phyloP scores from a whole-genome alignment of 441 rosid genomes.

The Viola pubescens region DNA sequence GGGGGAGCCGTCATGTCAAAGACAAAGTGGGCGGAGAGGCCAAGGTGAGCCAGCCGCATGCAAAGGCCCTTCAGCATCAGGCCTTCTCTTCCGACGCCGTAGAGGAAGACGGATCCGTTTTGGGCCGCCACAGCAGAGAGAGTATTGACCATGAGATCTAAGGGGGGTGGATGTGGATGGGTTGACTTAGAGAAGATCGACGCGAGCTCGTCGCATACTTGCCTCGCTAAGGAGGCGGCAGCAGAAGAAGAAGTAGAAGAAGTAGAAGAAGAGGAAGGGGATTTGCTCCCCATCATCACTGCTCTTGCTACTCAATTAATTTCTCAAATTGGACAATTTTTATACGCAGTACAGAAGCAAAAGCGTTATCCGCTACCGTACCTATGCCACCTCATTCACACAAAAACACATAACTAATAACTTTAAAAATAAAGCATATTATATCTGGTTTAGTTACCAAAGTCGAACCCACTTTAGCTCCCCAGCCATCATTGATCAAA shows the following conservation, averaged over 20 bases:
- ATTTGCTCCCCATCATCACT: constrained; percentile 23
- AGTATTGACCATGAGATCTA: constrained; percentile 42
- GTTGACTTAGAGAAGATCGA: constrained; percentile 48
- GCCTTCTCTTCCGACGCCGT: constrained; percentile 84
- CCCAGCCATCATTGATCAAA: too few relatives aligned
- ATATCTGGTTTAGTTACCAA: too few relatives aligned
- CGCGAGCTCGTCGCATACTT: constrained; percentile 56
- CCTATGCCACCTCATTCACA: too few relatives aligned
- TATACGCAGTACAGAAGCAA: too few relatives aligned
- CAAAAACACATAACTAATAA: too few relatives aligned
- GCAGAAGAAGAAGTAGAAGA: neutral
- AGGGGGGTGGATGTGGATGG: constrained; percentile 39
- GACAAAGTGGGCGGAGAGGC: constrained; percentile 65
- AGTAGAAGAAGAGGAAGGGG: constrained; percentile 14
- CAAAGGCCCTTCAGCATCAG: constrained; percentile 76
- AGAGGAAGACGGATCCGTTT: constrained; percentile 51
- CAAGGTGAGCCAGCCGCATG: constrained; percentile 78
- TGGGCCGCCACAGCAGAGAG: constrained; percentile 37
- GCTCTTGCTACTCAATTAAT: too few relatives aligned
- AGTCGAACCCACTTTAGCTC: too few relatives aligned
- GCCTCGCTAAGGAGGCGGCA: constrained; percentile 30
- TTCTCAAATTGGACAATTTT: too few relatives aligned
- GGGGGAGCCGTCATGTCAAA: constrained; percentile 86
- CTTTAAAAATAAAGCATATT: too few relatives aligned
- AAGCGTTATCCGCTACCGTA: too few relatives aligned